phyloP scores from a whole-genome alignment of 2,329 filamentous ascomycete genomes.

The Macrophomina pseudophaseolina region DNA sequence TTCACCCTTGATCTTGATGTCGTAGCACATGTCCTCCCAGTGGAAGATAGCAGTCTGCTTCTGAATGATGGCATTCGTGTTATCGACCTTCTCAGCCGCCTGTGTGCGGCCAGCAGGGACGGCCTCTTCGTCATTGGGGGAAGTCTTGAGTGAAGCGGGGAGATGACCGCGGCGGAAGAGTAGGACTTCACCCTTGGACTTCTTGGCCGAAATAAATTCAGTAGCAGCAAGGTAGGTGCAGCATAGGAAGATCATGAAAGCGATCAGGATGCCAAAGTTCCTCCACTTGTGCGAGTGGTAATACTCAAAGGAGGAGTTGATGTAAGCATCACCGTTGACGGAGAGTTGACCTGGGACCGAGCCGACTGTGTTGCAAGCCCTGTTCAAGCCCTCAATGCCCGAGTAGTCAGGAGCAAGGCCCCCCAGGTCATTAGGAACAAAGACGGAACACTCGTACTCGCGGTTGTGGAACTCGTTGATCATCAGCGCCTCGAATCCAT shows the following conservation, averaged over 20 bases:
- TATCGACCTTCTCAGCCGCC: constrained; percentile 11
- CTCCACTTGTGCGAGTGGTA: constrained; percentile 41
- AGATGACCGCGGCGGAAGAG: constrained; percentile 46
- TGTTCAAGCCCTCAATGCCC: constrained; percentile 31
- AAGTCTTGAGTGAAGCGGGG: background rate
- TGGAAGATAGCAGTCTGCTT: constrained; percentile 75
- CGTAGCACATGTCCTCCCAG: constrained; percentile 77
- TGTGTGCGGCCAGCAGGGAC: background rate
- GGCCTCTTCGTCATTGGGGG: constrained; percentile 7
- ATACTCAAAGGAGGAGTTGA: constrained; percentile 30
- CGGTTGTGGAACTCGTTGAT: constrained; percentile 76
- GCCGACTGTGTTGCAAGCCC: constrained; percentile 41
- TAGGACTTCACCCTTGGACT: constrained; percentile 51
- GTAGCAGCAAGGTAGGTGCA: constrained; percentile 43
- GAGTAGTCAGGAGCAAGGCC: constrained; percentile 34
- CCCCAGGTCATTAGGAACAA: constrained; percentile 43
- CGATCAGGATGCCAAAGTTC: constrained; percentile 48
- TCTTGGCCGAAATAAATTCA: constrained; percentile 48
- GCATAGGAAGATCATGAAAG: constrained; percentile 42
- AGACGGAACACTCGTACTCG: constrained; percentile 54
- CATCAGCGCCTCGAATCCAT: constrained; percentile 77
- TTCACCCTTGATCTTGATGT: constrained; percentile 75
- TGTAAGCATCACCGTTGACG: constrained; percentile 39
- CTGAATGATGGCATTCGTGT: constrained; percentile 45
- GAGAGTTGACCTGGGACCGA: constrained; percentile 34